A percentile compares a stretch with the other conserved stretches of the same genome.
phyloP scores from a whole-genome alignment of 2,329 filamentous ascomycete genomes.

The Fusarium sp. region DNA sequence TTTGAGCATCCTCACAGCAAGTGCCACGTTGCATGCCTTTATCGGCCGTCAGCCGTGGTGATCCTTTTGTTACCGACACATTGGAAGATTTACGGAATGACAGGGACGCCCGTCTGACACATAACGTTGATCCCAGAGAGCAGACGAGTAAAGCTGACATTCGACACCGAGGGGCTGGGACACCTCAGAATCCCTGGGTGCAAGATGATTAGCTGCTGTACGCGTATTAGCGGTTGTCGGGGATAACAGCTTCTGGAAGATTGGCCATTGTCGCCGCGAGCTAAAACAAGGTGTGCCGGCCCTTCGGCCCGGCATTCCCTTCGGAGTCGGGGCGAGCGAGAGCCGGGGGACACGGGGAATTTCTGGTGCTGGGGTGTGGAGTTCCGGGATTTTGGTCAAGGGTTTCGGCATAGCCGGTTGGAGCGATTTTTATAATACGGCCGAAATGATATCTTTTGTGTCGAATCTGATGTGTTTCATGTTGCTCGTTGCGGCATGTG shows the following conservation, averaged over 20 bases:
- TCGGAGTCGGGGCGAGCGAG: constrained; percentile 40
- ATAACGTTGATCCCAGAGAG: constrained; percentile 2
- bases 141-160: background rate
- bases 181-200: background rate
- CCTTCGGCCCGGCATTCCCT: constrained; percentile 43
- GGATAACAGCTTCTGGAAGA: background rate
- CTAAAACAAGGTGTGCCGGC: constrained; percentile 36
- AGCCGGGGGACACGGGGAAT: constrained; percentile 27
- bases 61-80: background rate
- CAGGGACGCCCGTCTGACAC: background rate
- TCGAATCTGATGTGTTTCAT: no score
- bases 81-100: background rate
- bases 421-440: background rate
- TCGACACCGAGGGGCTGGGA: constrained; percentile 6
- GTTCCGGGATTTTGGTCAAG: background rate
- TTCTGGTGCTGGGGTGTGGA: background rate
- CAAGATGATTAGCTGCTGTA: no score
- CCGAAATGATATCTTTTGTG: no score
- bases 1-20: background rate
- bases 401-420: constrained; percentile 1
- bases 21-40: constrained; percentile 15
- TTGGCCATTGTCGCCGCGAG: background rate
- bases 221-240: constrained; percentile 4
- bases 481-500: no score
- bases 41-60: constrained; percentile 5